Evolutionary conservation across 2,329 filamentous ascomycete species (phyloP).

Genomic region (Diatrype stigma): DNA sequence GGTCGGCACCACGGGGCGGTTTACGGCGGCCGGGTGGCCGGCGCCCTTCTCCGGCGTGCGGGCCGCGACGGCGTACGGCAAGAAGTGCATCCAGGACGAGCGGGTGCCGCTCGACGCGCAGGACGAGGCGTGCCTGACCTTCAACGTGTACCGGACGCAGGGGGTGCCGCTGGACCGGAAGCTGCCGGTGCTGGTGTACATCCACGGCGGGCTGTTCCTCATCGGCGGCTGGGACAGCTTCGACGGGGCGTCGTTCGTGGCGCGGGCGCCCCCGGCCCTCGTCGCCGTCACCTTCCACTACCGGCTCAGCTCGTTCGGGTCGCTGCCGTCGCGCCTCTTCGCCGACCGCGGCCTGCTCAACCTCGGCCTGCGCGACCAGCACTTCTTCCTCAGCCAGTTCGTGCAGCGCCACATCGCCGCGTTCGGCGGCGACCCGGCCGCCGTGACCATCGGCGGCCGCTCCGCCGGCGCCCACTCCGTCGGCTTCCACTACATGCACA

Average conservation of each 20-base stretch:
- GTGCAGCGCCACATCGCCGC: conserved; percentile 14
- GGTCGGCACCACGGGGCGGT: conserved; percentile 35
- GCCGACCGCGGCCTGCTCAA: conserved; percentile 19
- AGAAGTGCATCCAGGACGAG: conserved; percentile 35
- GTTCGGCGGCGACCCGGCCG: conserved; percentile 15
- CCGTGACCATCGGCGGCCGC: conserved; percentile 15
- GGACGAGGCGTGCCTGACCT: conserved; percentile 35
- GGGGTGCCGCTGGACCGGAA: conserved; percentile 31
- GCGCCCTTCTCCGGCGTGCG: conserved; percentile 35
- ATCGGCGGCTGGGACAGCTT: conserved; percentile 30
- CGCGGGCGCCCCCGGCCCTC: conserved; percentile 19
- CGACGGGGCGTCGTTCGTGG: conserved; percentile 29
- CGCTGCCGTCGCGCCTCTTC: conserved; percentile 19
- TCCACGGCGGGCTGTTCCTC: conserved; percentile 35
- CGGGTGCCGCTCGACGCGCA: conserved; percentile 18
- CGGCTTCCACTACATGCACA: conserved; percentile 35
- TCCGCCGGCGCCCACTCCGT: conserved; percentile 28
- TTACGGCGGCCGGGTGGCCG: conserved; percentile 37
- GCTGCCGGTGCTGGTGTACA: conserved; percentile 35
- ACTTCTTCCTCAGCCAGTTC: conserved; percentile 17
- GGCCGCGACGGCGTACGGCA: conserved; percentile 35
- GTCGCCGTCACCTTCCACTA: conserved; percentile 27
- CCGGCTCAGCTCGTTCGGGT: conserved; percentile 24
- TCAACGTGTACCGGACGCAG: conserved; percentile 35
- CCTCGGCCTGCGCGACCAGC: conserved; percentile 17